Percentiles rank a stretch among this genome's conserved stretches.
Conservation (phyloP, 1,284 basidiomycete species). For the Trametes sp. region DNA sequence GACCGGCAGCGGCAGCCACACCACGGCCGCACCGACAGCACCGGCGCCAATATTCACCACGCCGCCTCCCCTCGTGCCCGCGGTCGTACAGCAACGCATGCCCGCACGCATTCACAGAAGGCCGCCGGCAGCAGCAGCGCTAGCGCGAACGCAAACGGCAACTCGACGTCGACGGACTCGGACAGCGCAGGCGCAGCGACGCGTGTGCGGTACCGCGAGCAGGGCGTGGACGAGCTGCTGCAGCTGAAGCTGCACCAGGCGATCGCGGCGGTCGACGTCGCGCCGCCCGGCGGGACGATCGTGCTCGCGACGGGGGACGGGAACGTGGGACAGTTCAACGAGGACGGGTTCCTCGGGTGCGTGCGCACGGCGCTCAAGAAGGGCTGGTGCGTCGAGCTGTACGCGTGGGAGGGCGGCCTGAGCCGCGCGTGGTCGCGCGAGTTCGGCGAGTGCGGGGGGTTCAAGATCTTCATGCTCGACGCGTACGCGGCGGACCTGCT, state of each 20-base stretch:
- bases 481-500: slow-evolving; percentile 43
- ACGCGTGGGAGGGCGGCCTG: slow-evolving; percentile 83
- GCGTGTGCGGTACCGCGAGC: slow-evolving; percentile 73
- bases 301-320: slow-evolving; percentile 91
- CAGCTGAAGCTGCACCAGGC: slow-evolving; percentile 89
- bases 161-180: slow-evolving; percentile 32
- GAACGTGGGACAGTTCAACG: slow-evolving; percentile 87
- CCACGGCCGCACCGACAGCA: slow-evolving; percentile 19
- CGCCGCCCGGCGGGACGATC: slow-evolving; percentile 73
- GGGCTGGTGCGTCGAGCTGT: slow-evolving; percentile 89
- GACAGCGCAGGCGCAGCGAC: slow-evolving; percentile 28
- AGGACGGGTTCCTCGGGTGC: slow-evolving; percentile 86
- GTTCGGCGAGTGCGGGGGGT: slow-evolving; percentile 58
- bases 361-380: slow-evolving; percentile 82
- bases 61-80: slow-evolving; percentile 23
- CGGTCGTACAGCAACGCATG: slow-evolving; percentile 16
- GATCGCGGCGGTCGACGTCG: slow-evolving; percentile 70
- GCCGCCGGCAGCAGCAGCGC: neutral
- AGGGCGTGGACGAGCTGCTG: slow-evolving; percentile 88
- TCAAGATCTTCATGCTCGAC: slow-evolving; percentile 42
- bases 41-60: slow-evolving; percentile 8
- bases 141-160: slow-evolving; percentile 28
- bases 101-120: slow-evolving; percentile 34
- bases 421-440: slow-evolving; percentile 76
- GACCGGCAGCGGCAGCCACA: slow-evolving; percentile 47